Evolutionary conservation across 345 rosid genomes (phyloP), one percentile per base, ranked within the genome.

Genomic region (Eucalyptus rudis): DNA sequence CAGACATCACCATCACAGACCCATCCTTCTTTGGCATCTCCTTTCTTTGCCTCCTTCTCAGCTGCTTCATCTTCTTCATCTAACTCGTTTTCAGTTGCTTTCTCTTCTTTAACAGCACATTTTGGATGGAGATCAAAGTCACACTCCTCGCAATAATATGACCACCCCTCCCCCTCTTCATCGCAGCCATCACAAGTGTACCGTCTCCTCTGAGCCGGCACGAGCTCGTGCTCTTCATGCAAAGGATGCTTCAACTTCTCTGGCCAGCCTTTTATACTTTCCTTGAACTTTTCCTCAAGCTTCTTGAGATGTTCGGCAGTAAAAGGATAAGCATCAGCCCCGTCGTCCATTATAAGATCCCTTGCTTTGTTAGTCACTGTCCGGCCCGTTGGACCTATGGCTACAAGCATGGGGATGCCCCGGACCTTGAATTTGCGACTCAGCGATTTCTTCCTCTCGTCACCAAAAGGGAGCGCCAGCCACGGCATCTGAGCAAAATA

Each of bases 191-290:
- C 87, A 49, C 91, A 89, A 7, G 4, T 27, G 45, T 79, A 89
- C 33, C 5, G 22, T 15, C 4, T 76, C 56, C 64, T 88, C 62
- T 11, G 47, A 4, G 90, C 85, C 45, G 92, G 95, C 40, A 92
- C 92, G 31, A 97, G 94, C 88, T 95, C 96, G 29, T 97, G 97
- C 88, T 95, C 93, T 89, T 91, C 95, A 16, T 96, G 97, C 68
- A 92, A 95, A 47, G 87, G 93, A 90, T 93, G 91, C 91, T 94
- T 94, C 91, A 96, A 86, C 87, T 94, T 95, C 94, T 91, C 89
- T 54, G 98, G 97, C 97, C 97, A 95, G 85, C 92, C 95, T 92
- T 97, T 94, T 16, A 95, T 93, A 93, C 91, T 93, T 89, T 95
- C 95, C 24, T 88, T 90, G n/a, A 90, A 91, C 86, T 91, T 87